Evolutionary conservation across 2,329 filamentous ascomycete genomes (phyloP), one percentile per base, ranked within the genome.

Genomic region (Aspergillus novoparasiticus): DNA sequence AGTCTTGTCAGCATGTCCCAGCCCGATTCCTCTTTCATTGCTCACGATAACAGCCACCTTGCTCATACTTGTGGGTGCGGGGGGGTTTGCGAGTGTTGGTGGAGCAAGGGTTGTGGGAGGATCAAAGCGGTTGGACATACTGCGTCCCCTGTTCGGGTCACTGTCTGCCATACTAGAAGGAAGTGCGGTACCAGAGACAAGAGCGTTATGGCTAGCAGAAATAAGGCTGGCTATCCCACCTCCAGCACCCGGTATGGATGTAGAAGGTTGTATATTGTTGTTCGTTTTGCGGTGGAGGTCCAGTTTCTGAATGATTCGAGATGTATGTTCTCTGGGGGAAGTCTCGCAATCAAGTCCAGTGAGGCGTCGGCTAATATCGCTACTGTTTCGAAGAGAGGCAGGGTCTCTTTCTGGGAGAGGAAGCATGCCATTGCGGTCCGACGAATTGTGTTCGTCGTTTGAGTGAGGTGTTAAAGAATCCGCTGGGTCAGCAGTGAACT

Each of bases 251-350:
- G 75, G 75, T 43, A 78, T 75, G 43, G 76, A 82, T 59, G 75
- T 77, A 30, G 80, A 80, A 64, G 80, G 79, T 34, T 79, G 79
- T 28, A 84, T 83, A 64, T 89, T 86, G 8, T 88, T 87, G 43
- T 74, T 77, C 21, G 89, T 84, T 74, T 94, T 96, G 68, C 94
- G 89, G 76, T 96, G 92, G 62, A 97, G 83, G 76, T 97, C 94
- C 51, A 97, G 85, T 77, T 93, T 97, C 75, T 96, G 92, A 76
- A 97, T 97, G 66, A 98, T 93, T 64, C 94, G 88, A 23, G 92
- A 87, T 10, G 92, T 91, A 76, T 95, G 93, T 62, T 89, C 86
- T 66, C 87, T 88, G 71, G 95, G 91, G 34, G 89, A 74, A 58
- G 66, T 88, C 50, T 94, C 92, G 71, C 76, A 72, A 19, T 86